Evolutionary conservation across 441 rosid species (phyloP), one percentile per base, ranked within the genome.

Genomic region (Euphorbia schlechtendalii): DNA sequence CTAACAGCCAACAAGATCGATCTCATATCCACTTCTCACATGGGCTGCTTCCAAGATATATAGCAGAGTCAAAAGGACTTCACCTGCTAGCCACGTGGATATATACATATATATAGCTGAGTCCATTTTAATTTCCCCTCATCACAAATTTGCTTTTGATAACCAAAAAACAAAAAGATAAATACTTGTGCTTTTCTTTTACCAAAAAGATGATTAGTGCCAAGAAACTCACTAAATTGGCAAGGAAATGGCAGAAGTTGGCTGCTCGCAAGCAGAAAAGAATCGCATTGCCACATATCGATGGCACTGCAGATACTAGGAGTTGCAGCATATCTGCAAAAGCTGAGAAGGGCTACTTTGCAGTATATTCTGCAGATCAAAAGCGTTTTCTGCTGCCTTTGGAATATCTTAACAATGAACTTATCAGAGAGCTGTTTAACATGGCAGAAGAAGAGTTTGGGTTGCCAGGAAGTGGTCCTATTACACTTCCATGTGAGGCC

Each of bases 161-260:
- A 43, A 8, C 32, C 52, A 1, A 46, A 46, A 46, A 17, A 45
- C 4, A 45, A 46, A 17, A 12, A 46, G 52, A 9, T 41, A 41
- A 41, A 12, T 3, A 7, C 8, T 48, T 17, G 15, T n/a, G 15
- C n/a, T 20, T 13, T 32, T 52, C 28, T n/a, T 21, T 13, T 0
- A 20, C 12, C 2, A 52, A 13, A 9, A 52, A 13, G 45, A 64
- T 64, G 67, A 32, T 64, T 11, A 52, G 59, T 52, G 32, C 48
- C 24, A 64, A 52, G 59, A 64, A 52, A 28, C 67, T 52, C 8
- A 11, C 52, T 13, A 36, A 64, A 51, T 8, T 64, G 9, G 59
- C 67, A 51, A 64, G 51, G 32, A 64, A 57, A 30, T 51, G 65
- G 60, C 64, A 27, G 45, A 64, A 51, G 11, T 28, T 57, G 18